Evolutionary conservation across 148 eudicot species (phyloP).

Genomic region (Bassia scoparia): DNA sequence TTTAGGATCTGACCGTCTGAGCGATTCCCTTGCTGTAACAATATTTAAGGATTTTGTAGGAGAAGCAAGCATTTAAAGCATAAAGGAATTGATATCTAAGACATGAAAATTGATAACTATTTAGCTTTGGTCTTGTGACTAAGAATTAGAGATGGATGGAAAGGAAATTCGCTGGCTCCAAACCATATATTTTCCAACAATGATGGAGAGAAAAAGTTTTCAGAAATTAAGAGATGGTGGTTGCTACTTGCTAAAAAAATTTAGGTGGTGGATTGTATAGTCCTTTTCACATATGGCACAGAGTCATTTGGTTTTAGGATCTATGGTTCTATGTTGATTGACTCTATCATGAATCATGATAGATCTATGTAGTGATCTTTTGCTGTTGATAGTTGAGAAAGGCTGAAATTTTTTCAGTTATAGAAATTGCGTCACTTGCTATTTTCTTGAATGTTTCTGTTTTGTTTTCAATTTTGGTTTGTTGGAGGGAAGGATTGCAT

Average conservation of each 20-base stretch:
- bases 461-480: too few species aligned
- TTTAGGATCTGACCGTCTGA: too few species aligned
- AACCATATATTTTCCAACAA: too few species aligned
- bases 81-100: neutral
- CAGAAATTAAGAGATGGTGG: neutral
- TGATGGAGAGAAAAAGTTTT: neutral
- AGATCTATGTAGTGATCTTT: neutral
- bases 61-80: neutral
- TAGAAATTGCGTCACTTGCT: too few species aligned
- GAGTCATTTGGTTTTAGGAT: neutral
- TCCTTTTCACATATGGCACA: neutral
- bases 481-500: too few species aligned
- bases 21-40: neutral
- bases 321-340: neutral
- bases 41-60: neutral
- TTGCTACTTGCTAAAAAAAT: too few species aligned
- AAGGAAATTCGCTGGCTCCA: too few species aligned
- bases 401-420: too few species aligned
- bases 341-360: neutral
- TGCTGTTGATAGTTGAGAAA: neutral
- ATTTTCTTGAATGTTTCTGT: too few species aligned
- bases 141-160: neutral
- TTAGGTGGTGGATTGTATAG: neutral
- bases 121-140: neutral
- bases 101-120: neutral